Evolutionary conservation across 139 green algal species (phyloP).

Genomic region (Parachlorella kessleri): DNA sequence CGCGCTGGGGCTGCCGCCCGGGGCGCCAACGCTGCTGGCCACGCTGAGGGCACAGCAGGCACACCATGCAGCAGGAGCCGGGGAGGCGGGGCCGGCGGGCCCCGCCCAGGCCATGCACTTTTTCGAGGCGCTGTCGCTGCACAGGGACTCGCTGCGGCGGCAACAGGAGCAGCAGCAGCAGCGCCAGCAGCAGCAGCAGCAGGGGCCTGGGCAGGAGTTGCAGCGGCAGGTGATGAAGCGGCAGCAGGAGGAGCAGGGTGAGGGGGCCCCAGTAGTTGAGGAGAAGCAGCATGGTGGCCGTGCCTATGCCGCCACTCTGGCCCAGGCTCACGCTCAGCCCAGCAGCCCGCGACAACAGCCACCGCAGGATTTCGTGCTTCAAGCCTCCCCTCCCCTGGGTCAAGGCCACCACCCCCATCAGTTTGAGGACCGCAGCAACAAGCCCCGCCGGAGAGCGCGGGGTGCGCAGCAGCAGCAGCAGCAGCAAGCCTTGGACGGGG

Average conservation of each 20-base stretch:
- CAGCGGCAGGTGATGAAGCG: background rate
- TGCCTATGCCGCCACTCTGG: too few species aligned
- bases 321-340: too few species aligned
- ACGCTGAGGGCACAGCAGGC: background rate
- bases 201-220: too few species aligned
- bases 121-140: slow-evolving; percentile 17
- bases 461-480: too few species aligned
- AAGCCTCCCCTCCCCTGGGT: too few species aligned
- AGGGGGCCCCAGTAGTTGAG: too few species aligned
- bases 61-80: slow-evolving; percentile 9
- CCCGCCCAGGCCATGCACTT: slow-evolving; percentile 3
- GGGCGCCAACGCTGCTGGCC: background rate
- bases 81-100: background rate
- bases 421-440: slow-evolving; percentile 2
- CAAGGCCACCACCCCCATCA: background rate
- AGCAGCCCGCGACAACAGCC: too few species aligned
- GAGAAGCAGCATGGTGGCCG: too few species aligned
- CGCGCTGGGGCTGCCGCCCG: background rate
- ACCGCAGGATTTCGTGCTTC: too few species aligned
- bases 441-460: background rate
- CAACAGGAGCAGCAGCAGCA: slow-evolving; percentile 4
- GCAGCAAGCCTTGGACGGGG: too few species aligned
- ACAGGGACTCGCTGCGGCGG: slow-evolving; percentile 19
- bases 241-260: background rate
- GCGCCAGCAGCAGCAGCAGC: slow-evolving; percentile 1